Evolutionary conservation across 106 monocot species (phyloP), one percentile per base, ranked within the genome.

Genomic region (Amphibolis antarctica): DNA sequence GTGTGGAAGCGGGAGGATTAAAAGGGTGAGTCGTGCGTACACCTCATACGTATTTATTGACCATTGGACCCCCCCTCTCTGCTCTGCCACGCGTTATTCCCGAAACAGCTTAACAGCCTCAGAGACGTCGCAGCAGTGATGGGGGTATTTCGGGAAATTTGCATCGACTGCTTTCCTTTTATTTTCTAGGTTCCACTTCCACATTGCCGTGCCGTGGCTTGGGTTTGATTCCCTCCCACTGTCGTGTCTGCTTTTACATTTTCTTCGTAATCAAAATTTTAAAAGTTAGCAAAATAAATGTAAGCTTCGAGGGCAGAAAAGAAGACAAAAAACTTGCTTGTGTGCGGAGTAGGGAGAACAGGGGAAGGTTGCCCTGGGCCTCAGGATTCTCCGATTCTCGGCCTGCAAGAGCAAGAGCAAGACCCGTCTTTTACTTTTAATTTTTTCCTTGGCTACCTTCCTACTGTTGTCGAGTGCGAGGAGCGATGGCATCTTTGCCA

Each of bases 401-500:
- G 49, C 17, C 49, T 49, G 49, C 49, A n/a, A n/a, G n/a, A n/a
- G n/a, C n/a, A n/a, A n/a, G n/a, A n/a, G n/a, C n/a, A n/a, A n/a
- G n/a, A n/a, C n/a, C n/a, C n/a, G n/a, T n/a, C 23, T 58, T 30
- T 29, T 58, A 13, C 58, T 58, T 58, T 58, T 15, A 55, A 55
- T 25, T 25, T 21, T 23, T 5, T 9, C 24, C 15, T 10, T 23
- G 10, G 5, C 12, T 21, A 1, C 10, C 5, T 25, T 58, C 28
- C 12, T 15, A 14, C 29, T n/a, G 2, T 17, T 23, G 10, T 53
- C 24, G 18, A 36, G 4, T 36, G 36, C 36, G 3, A 28, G n/a
- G 58, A 31, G 58, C 58, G 29, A 29, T 18, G 60, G 60, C 60
- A 61, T 61, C 60, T 61, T 44, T 61, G 60, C 63, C 63, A 63